Base-by-base conservation (phyloP, 306 rosid species). In the Oxytropis ochrocephala region DNA sequence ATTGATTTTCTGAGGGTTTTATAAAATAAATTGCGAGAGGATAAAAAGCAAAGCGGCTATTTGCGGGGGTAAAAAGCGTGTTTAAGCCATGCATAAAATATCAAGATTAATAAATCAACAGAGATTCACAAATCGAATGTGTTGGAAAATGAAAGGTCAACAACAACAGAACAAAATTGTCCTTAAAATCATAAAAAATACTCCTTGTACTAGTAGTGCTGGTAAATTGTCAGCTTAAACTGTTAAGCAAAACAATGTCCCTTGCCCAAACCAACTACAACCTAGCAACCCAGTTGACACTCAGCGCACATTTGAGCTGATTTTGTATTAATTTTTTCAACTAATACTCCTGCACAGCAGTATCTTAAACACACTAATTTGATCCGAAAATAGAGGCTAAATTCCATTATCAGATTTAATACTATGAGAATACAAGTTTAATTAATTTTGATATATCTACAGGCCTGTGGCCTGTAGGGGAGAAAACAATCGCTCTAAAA, bases 131-230 rank as follows among this genome's bases (percentile, higher is more conserved):
- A n/a, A n/a, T n/a, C n/a, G n/a, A n/a, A 1, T 71, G 74, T 78
- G 76, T 54, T 54, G 75, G 78, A 70, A 78, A 72, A 70, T 67
- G 59, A n/a, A 18, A 76, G 78, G 82, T 85, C 90, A 85, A 81
- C 55, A 49, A 21, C 67, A 7, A n/a, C n/a, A 78, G 70, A 73
- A 75, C 42, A 66, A 58, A 48, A 57, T 46, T 53, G 16, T 32
- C 52, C 7, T 39, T 53, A 75, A 72, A 44, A 77, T 81, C 46
- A 67, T 24, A 17, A 65, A 75, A 68, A n/a, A n/a, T n/a, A n/a
- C n/a, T n/a, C n/a, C n/a, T n/a, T n/a, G n/a, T n/a, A n/a, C 83
- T 50, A 67, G n/a, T n/a, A n/a, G n/a, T n/a, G n/a, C n/a, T n/a
- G 80, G 79, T 72, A 75, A 57, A 61, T 7, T 80, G 87, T 85